Evolutionary conservation across 371 early-diverging fungal genomes (phyloP).

Genomic region (Saksenaea vasiformis): DNA sequence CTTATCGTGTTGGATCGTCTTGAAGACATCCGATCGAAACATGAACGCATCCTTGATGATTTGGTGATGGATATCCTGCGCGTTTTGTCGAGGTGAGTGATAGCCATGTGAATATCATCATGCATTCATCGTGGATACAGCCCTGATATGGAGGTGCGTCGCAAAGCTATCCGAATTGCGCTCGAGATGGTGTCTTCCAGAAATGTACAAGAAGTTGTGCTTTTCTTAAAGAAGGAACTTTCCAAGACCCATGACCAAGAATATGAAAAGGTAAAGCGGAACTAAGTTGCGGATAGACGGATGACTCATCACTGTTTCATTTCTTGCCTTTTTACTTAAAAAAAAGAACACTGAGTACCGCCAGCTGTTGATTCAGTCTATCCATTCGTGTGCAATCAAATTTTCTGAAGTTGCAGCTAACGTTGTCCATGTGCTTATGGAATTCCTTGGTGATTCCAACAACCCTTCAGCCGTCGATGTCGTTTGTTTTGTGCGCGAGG

Average conservation of each 20-base stretch:
- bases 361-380: slow-evolving; percentile 93
- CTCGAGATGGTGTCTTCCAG: slow-evolving; percentile 88
- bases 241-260: slow-evolving; percentile 87
- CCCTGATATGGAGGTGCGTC: slow-evolving; percentile 96
- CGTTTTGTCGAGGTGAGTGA: slow-evolving; percentile 69
- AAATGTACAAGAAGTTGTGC: slow-evolving; percentile 92
- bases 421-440: slow-evolving; percentile 94
- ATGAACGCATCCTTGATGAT: slow-evolving; percentile 87
- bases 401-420: slow-evolving; percentile 94
- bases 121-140: slow-evolving; percentile 33
- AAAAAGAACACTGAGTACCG: slow-evolving; percentile 90
- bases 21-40: slow-evolving; percentile 81
- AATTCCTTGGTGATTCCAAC: slow-evolving; percentile 88
- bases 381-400: slow-evolving; percentile 93
- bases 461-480: slow-evolving; percentile 95
- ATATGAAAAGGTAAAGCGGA: slow-evolving; percentile 74
- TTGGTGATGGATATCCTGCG: slow-evolving; percentile 93
- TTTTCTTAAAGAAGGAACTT: slow-evolving; percentile 92
- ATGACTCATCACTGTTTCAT: neutral
- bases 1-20: slow-evolving; percentile 92
- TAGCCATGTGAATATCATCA: neutral
- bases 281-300: neutral
- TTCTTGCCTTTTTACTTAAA: neutral
- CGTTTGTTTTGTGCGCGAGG: slow-evolving; percentile 93
- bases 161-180: slow-evolving; percentile 83